Percentiles rank a stretch among this genome's conserved stretches.
Conservation (phyloP, 352 stramenopile genomes). For the Phytopythium ostracodes region DNA sequence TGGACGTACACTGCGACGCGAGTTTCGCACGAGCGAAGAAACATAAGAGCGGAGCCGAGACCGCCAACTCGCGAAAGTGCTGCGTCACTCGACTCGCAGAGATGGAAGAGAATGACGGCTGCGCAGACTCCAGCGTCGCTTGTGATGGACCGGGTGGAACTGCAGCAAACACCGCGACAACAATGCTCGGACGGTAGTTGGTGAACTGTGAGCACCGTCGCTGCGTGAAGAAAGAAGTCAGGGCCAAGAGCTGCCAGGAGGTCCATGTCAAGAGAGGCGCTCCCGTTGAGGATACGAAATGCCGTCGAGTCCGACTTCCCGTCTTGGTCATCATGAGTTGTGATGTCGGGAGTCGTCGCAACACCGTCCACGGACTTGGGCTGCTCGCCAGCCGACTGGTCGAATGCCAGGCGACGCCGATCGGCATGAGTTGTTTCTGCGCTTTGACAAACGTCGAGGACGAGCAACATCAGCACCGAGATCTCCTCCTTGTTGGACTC, state of each 20-base stretch:
- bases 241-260: conserved; percentile 20
- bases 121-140: conserved; percentile 26
- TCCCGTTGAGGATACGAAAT: conserved; percentile 27
- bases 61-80: conserved; percentile 10
- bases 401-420: conserved; percentile 11
- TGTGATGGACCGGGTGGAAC: conserved; percentile 15
- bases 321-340: background rate
- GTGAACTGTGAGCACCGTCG: conserved; percentile 15
- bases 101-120: conserved; percentile 24
- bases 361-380: background rate
- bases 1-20: conserved; percentile 42
- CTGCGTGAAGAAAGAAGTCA: conserved; percentile 31
- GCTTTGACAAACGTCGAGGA: conserved; percentile 29
- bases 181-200: conserved; percentile 2
- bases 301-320: conserved; percentile 21
- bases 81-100: conserved; percentile 6
- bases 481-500: conserved; percentile 29
- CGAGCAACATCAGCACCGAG: conserved; percentile 21
- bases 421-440: conserved; percentile 33
- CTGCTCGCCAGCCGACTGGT: background rate
- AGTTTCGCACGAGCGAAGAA: conserved; percentile 37
- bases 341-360: background rate
- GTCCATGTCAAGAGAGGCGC: conserved; percentile 22
- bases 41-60: conserved; percentile 15
- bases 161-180: conserved; percentile 36